Evolutionary conservation across 2,329 filamentous ascomycete genomes (phyloP).

Genomic region (Trichoderma simmonsii): DNA sequence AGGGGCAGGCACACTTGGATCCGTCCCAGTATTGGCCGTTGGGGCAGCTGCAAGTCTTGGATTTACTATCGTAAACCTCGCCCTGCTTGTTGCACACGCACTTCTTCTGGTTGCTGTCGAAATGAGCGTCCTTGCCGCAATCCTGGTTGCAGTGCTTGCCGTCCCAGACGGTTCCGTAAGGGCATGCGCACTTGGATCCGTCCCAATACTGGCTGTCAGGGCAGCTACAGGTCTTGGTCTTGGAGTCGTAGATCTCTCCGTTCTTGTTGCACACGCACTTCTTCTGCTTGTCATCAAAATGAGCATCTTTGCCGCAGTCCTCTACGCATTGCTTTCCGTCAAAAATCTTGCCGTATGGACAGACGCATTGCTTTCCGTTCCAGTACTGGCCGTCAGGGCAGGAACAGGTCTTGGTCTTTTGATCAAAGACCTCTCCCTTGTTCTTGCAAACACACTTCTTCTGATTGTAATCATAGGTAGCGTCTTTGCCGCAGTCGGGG

Average conservation of each 20-base stretch:
- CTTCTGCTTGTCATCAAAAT: background rate
- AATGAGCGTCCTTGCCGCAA: conserved; percentile 18
- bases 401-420: conserved; percentile 3
- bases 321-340: conserved; percentile 4
- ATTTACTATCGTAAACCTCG: background rate
- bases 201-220: conserved; percentile 2
- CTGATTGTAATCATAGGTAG: background rate
- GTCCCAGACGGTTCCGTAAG: background rate
- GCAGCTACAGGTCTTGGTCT: conserved; percentile 11
- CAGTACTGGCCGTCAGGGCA: conserved; percentile 10
- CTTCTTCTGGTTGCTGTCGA: background rate
- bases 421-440: conserved; percentile 7
- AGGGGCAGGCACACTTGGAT: conserved; percentile 9
- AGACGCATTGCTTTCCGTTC: conserved; percentile 1
- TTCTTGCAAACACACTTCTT: conserved; percentile 21
- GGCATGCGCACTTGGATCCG: conserved; percentile 7
- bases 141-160: conserved; percentile 9
- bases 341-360: conserved; percentile 7
- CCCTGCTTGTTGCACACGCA: conserved; percentile 20
- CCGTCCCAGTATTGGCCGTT: background rate
- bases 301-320: conserved; percentile 17
- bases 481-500: conserved; percentile 17
- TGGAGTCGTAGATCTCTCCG: conserved; percentile 7
- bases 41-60: conserved; percentile 15
- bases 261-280: conserved; percentile 19